Evolutionary conservation across 805 yeast species (phyloP).

Genomic region (Monosporozyma aquatica): DNA sequence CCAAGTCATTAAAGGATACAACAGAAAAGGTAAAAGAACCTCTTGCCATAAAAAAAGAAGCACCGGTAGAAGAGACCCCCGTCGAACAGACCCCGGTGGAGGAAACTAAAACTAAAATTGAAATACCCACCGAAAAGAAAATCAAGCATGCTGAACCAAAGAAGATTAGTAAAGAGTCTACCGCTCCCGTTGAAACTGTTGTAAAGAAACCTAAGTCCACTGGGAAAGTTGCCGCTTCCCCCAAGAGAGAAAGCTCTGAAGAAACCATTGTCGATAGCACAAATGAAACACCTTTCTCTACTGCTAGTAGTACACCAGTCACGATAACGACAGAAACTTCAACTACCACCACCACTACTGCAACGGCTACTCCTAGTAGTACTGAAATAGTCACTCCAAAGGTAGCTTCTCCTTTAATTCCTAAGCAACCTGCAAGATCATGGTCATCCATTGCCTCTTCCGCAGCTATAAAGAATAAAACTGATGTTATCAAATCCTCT

Average conservation of each 20-base stretch:
- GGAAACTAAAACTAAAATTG: not conserved
- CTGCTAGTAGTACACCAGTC: constrained; percentile 10
- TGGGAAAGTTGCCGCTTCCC: not conserved
- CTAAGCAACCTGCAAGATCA: constrained; percentile 17
- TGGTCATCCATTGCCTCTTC: constrained; percentile 31
- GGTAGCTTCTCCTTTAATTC: constrained; percentile 5
- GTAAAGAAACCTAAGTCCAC: not conserved
- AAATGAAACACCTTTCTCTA: constrained; percentile 8
- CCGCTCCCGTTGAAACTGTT: not conserved
- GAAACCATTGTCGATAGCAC: constrained; percentile 3
- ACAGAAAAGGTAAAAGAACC: not conserved
- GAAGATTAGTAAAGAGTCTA: not conserved
- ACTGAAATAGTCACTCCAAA: constrained; percentile 3
- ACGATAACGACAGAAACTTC: not conserved
- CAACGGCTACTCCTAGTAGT: constrained; percentile 2
- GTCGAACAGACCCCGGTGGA: too few relatives aligned
- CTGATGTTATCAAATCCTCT: constrained; percentile 7
- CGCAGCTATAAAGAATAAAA: constrained; percentile 19
- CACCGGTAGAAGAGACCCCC: not conserved
- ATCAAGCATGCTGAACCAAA: not conserved
- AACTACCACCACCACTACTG: constrained; percentile 8
- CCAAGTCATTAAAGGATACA: too few relatives aligned
- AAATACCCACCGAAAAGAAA: not conserved
- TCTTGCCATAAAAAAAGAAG: not conserved
- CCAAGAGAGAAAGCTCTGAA: not conserved